A percentile compares a stretch with the other conserved stretches of the same genome.
These are phyloP conservation scores for Aureobasidium uvarum DNA, from an alignment of 2,329 filamentous ascomycete genomes.

Conservation along the genomic window DNA sequence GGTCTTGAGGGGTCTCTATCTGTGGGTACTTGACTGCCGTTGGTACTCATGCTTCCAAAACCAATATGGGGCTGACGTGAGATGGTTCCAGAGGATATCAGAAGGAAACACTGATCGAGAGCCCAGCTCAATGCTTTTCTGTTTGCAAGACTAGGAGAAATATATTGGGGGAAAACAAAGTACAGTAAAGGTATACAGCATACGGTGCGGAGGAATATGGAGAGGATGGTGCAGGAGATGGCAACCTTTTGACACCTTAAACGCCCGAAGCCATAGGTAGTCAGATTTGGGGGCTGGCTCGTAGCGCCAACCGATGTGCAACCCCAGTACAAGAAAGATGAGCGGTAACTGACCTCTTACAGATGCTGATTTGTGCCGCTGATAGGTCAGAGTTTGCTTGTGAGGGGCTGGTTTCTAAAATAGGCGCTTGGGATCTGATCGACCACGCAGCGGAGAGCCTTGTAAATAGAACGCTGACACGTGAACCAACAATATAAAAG, in stretches of 20 bases:
- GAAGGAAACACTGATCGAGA: conserved; percentile 1
- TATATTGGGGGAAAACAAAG: background rate
- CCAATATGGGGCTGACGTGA: conserved; percentile 28
- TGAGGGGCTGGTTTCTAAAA: conserved; percentile 15
- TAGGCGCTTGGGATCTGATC: conserved; percentile 13
- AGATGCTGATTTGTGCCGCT: background rate
- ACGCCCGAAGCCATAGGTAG: conserved; percentile 9
- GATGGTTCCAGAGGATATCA: conserved; percentile 25
- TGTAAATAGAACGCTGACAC: conserved; percentile 18
- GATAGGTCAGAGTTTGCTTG: conserved; percentile 7
- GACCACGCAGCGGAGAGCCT: background rate
- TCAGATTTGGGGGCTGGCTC: conserved; percentile 9
- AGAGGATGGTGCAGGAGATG: conserved; percentile 16
- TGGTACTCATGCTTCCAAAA: conserved; percentile 26
- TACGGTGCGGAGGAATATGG: background rate
- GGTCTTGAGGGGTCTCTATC: conserved; percentile 27
- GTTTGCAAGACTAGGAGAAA: background rate
- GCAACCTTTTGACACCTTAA: conserved; percentile 23
- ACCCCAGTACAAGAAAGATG: conserved; percentile 12
- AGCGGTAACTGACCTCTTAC: conserved; percentile 20
- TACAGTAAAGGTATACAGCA: background rate
- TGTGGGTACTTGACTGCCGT: conserved; percentile 23
- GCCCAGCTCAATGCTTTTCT: conserved; percentile 20
- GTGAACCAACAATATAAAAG: conserved; percentile 1
- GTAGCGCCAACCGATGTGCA: conserved; percentile 24